Percentiles rank a stretch among this genome's conserved stretches.
Evolutionary conservation across 306 rosid species (phyloP).

Genomic region (Acacia crassicarpa): DNA sequence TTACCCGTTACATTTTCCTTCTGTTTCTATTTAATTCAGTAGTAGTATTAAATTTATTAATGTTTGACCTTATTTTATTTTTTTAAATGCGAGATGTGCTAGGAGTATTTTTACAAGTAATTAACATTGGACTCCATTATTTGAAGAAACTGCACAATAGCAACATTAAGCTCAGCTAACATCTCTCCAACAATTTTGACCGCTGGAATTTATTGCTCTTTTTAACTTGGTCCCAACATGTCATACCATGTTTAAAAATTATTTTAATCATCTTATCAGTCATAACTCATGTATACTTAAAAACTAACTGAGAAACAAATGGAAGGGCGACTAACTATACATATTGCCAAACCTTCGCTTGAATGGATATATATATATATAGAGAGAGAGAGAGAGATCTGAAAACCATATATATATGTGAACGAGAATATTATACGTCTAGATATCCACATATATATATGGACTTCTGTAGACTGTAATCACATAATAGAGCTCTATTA

Average conservation of each 20-base stretch:
- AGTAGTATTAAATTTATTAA: background rate
- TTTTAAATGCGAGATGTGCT: background rate
- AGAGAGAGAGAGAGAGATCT: background rate
- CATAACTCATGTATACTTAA: background rate
- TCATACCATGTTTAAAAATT: background rate
- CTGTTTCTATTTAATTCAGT: background rate
- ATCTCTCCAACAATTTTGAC: background rate
- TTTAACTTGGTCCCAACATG: background rate
- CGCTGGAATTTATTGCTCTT: background rate
- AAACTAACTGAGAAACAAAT: background rate
- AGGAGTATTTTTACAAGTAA: background rate
- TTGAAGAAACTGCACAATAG: background rate
- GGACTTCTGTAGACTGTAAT: conserved; percentile 34
- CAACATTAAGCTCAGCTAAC: background rate
- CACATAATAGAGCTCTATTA: conserved; percentile 34
- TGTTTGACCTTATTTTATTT: background rate
- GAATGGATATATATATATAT: background rate
- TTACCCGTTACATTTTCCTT: conserved; percentile 8
- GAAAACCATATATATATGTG: background rate
- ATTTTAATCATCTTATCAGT: background rate
- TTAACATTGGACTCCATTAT: background rate
- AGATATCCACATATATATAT: background rate
- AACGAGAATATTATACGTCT: conserved; percentile 16
- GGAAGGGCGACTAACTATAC: background rate
- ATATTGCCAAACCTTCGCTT: conserved; percentile 5